Conservation (phyloP, 1,139 yeast genomes). For the Geotrichum candidum region DNA sequence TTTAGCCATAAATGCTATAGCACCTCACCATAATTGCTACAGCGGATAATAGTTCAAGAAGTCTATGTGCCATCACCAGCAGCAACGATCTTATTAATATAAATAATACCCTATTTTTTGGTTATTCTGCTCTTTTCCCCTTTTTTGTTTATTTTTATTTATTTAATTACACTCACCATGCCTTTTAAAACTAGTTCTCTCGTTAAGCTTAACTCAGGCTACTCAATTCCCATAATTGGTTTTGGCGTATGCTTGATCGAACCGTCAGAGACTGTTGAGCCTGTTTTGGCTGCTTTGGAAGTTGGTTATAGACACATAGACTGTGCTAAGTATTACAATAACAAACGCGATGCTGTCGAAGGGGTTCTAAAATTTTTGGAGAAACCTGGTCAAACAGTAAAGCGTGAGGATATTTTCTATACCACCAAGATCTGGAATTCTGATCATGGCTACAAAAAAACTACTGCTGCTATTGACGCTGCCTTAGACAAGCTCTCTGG, state of each 20-base stretch:
- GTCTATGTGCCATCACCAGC: too few species aligned
- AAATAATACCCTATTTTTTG: too few species aligned
- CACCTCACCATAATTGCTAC: too few species aligned
- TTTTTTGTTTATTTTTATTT: too few species aligned
- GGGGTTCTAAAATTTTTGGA: too few species aligned
- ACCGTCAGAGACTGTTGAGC: constrained; percentile 36
- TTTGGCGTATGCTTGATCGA: constrained; percentile 53
- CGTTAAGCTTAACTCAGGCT: background rate
- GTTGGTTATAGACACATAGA: constrained; percentile 69
- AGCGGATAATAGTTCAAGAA: too few species aligned
- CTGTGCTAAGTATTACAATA: constrained; percentile 53
- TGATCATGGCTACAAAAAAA: constrained; percentile 51
- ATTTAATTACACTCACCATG: background rate
- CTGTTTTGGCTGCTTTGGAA: constrained; percentile 49
- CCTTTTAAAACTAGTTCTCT: background rate
- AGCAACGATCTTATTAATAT: too few species aligned
- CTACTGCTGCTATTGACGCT: constrained; percentile 50
- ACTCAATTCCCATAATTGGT: constrained; percentile 50
- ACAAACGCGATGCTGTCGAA: constrained; percentile 61
- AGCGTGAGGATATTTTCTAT: too few species aligned
- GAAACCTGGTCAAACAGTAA: too few species aligned
- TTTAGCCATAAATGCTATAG: too few species aligned
- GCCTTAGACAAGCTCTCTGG: too few species aligned
- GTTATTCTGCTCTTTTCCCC: too few species aligned
- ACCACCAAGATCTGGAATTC: constrained; percentile 58